Evolutionary conservation across 139 green algal species (phyloP), one percentile per base, ranked within the genome.

Genomic region (Micractinium conductrix): DNA sequence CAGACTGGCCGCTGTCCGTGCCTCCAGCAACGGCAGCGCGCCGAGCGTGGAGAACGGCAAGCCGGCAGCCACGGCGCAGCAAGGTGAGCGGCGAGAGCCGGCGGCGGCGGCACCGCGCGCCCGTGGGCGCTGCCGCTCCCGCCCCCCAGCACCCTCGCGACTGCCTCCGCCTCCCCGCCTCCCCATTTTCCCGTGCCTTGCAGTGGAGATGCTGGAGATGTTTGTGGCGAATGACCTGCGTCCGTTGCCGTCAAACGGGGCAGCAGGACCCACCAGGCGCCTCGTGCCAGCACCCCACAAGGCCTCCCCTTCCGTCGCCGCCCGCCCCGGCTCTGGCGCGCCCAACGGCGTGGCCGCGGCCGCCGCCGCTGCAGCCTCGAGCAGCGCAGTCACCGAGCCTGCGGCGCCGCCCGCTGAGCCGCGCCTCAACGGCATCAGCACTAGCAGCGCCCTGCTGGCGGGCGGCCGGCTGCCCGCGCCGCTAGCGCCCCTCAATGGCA

Each of bases 161-260:
- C 53, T 16, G 10, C 12, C 53, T 19, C 60, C 60, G 60, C 22
- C 60, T 8, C 60, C 26, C 26, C 26, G 26, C 68, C 37, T 74
- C 68, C 26, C 17, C 68, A 35, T 35, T 26, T 42, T 17, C 37
- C 19, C 65, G 65, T 22, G 17, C 37, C 22, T 19, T 43, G 76
- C 76, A 82, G 76, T 55, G 19, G 76, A 82, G 38, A 73, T 82
- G 76, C 58, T 82, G 55, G 76, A 82, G 55, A 82, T 82, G 76
- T 55, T 82, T 58, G 76, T 82, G 1, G 76, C 76, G 4, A 58
- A 82, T 17, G 76, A 82, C 58, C 58, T 82, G 38, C 76, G 43
- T n/a, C 74, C 45, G 10, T n/a, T n/a, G 45, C 65, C 12, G 42
- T 16, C 65, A 1, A 72, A 33, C 65, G 37, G n/a, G 38, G 58